These are phyloP conservation scores for Colletotrichum sublineola DNA, from an alignment of 2,329 filamentous ascomycete genomes.

Conservation along the genomic window DNA sequence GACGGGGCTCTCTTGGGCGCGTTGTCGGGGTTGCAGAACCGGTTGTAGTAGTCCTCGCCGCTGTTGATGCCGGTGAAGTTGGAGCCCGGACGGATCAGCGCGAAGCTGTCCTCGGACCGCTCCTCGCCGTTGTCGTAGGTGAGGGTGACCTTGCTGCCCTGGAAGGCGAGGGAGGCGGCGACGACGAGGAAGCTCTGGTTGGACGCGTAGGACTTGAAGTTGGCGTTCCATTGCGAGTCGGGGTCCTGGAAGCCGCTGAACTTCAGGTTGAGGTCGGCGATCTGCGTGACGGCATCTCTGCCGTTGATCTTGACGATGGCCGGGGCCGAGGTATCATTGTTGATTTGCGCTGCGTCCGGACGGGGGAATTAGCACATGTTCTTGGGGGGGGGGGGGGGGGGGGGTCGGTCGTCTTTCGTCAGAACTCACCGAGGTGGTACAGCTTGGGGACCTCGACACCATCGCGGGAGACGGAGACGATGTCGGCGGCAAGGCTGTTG, in stretches of 20 bases:
- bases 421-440: constrained; percentile 61
- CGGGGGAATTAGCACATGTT: not conserved
- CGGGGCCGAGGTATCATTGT: constrained; percentile 47
- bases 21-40: constrained; percentile 50
- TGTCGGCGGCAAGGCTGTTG: constrained; percentile 49
- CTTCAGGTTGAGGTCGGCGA: constrained; percentile 61
- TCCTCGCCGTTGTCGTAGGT: constrained; percentile 51
- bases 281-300: constrained; percentile 62
- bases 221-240: constrained; percentile 65
- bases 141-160: constrained; percentile 49
- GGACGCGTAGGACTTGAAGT: constrained; percentile 48
- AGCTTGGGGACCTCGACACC: constrained; percentile 70
- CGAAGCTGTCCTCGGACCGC: constrained; percentile 47
- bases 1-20: constrained; percentile 7
- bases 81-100: constrained; percentile 44
- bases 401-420: not conserved
- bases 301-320: constrained; percentile 69
- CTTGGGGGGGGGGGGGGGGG: no score
- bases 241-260: constrained; percentile 65
- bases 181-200: constrained; percentile 44
- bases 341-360: constrained; percentile 25
- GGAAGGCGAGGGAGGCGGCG: constrained; percentile 47
- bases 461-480: constrained; percentile 73
- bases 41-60: constrained; percentile 54
- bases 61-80: constrained; percentile 50